Base-by-base conservation (phyloP, 2,329 filamentous ascomycete genomes). In the Aspergillus sp. region DNA sequence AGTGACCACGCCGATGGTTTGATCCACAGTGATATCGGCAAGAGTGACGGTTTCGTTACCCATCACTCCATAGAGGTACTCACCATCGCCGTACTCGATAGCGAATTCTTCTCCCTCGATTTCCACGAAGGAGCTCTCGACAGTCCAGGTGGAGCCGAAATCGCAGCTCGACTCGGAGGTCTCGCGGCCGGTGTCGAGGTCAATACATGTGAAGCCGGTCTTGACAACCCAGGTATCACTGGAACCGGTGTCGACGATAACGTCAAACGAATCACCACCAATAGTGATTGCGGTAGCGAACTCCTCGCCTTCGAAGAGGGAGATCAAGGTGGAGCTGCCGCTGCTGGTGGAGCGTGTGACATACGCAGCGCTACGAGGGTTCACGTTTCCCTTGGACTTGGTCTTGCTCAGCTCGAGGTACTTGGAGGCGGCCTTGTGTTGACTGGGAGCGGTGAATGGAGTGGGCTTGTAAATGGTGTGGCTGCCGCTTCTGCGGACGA, bases 231-330 rank as follows among this genome's bases (percentile, higher is more conserved):
- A 83, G 1, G 79, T 81, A 60, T 83, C 81, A 55, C 75, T 77
- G 53, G 77, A 80, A 13, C 81, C 81, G 3, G 80, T 82, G 62
- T 83, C 81, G 58, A 83, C 68, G 21, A 80, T 73, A 0, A 76
- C 67, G 1, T 75, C 61, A 48, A 81, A 70, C 1, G 61, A 68
- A 38, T 75, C 60, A 3, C 53, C 58, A 3, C 74, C 75, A 52
- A 78, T 48, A 0, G 54, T 61, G 47, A 65, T 62, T 5, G 52
- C 41, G 11, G 62, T 64, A 21, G 63, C 63, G 17, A 64, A 67
- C 27, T 66, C 66, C 13, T 63, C 54, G 8, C 63, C 62, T 21
- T 62, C 57, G 4, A 58, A 38, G 17, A 67, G 55, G 13, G 64
- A 66, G 13, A 62, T 63, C 19, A 67, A 19, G 23, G 23, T 54